Evolutionary conservation across 805 yeast species (phyloP), one percentile per base, ranked within the genome.

Genomic region (Suhomyces sp.): DNA sequence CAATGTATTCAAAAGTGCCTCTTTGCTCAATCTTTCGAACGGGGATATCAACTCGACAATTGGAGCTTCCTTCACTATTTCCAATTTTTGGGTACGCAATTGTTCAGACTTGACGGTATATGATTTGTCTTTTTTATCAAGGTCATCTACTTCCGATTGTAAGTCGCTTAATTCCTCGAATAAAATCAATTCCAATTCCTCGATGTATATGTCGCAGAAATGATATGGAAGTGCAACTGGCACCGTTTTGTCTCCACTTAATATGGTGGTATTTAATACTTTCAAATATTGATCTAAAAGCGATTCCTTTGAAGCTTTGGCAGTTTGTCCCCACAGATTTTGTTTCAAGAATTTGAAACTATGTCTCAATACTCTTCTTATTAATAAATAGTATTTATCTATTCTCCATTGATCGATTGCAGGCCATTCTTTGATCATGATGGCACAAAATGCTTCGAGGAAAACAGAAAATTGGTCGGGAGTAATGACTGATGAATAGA

Each of bases 211-310:
- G 61, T 93, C 98, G 41, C 85, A 72, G 25, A 91, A 60, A 64
- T 91, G 98, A 56, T 84, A 77, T 12, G 95, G 81, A 34, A 93
- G 72, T 16, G 93, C 93, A 46, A 74, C 76, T 28, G 95, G 82
- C 16, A 80, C 67, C 44, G 74, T 72, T 24, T 61, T 56, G 43
- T 77, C 79, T 5, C 81, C 83, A 43, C 81, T 74, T 31, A 82
- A 63, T 23, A 82, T 78, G 19, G 68, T 57, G 36, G 62, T 55
- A 17, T 44, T 49, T 24, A 77, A 65, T 20, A 71, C 69, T 2
- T 54, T 50, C 15, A 76, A 48, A 52, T 72, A 86, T 11, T 49
- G 48, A 0, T 56, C 62, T 2, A 86, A 67, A 28, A 74, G 48
- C 6, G 50, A 58, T 37, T 76, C 69, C 86, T 90, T 87, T 2